Base-by-base conservation (phyloP, 2,329 filamentous ascomycete species). In the Didymella keratinophila region DNA sequence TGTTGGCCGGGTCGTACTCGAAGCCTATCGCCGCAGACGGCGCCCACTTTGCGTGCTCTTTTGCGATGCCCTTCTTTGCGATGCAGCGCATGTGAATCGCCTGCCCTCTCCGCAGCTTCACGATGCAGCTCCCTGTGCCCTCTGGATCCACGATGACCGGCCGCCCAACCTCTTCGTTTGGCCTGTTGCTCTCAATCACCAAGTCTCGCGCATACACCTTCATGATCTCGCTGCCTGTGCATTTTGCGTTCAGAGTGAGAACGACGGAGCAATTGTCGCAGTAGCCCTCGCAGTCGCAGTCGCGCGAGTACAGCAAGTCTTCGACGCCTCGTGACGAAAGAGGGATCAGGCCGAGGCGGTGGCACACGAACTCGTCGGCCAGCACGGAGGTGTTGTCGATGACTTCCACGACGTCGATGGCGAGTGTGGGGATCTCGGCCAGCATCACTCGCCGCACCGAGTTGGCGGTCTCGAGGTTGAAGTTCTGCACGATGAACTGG, bases 1-100 rank as follows among this genome's bases (percentile, higher is more conserved):
- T 97, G 81, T 99, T 99, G 78, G 96, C 91, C 60, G 95, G 95
- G 76, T 99, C 95, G 78, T 99, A 99, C 78, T 99, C 95, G 75
- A 99, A 99, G 23, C 92, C 93, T 39, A 99, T 89, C 3, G 95
- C 95, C 39, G 93, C 86, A 34, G 91, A 94, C 2, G 95, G 93
- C 71, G 92, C 91, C 95, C 95, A 99, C 79, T 99, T 99, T 10
- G 95, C 92, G 78, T 99, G 95, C 78, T 99, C 95, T 83, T 99
- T 99, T 36, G 94, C 93, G 65, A 98, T 98, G 1, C 95, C 95
- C 84, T 98, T 98, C 84, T 97, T 97, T 49, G 94, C 95, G 65
- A 97, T 90, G 75, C 94, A 98, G 61, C 87, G 91, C 73, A 99
- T 86, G 76, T 92, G 89, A 60, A 99, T 81, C 78, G 97, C 93